A percentile compares a stretch with the other conserved stretches of the same genome.
Conservation (phyloP, 768 basidiomycete species). For the Russula olivacea region DNA sequence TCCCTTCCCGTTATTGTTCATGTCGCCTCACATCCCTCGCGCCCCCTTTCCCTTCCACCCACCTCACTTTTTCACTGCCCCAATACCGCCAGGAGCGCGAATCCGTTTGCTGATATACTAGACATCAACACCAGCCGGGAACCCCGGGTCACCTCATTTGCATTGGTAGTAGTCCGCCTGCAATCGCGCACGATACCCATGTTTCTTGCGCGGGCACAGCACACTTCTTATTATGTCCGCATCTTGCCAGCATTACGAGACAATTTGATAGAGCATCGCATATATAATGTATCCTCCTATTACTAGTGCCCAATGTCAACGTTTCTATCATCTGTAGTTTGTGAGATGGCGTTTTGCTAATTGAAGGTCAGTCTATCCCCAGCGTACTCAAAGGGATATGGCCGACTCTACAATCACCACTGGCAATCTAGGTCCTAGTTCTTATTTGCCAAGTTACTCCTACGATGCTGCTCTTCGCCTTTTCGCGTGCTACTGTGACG, state of each 20-base stretch:
- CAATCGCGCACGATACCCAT: slow-evolving; percentile 41
- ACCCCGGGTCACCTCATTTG: slow-evolving; percentile 21
- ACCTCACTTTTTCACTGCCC: slow-evolving; percentile 23
- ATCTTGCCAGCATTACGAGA: slow-evolving; percentile 51
- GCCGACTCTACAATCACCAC: too few species aligned
- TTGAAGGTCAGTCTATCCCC: too few species aligned
- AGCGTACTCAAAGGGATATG: too few species aligned
- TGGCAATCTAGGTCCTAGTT: too few species aligned
- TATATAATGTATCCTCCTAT: slow-evolving; percentile 32
- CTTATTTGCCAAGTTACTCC: too few species aligned
- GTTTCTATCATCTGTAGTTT: not conserved
- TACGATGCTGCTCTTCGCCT: too few species aligned
- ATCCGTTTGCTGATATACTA: slow-evolving; percentile 26
- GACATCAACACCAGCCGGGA: slow-evolving; percentile 28
- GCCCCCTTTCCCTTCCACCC: slow-evolving; percentile 31
- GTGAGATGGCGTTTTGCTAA: not conserved
- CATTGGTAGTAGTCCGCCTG: slow-evolving; percentile 33
- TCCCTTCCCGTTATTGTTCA: slow-evolving; percentile 31
- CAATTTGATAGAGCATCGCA: slow-evolving; percentile 70
- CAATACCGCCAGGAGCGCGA: slow-evolving; percentile 28
- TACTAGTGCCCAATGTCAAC: slow-evolving; percentile 21
- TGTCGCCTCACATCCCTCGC: slow-evolving; percentile 35
- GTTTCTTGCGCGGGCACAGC: slow-evolving; percentile 37
- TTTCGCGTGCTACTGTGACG: too few species aligned
- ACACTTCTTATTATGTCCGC: slow-evolving; percentile 28